A percentile compares a stretch with the other conserved stretches of the same genome.
Conservation (phyloP, 768 basidiomycete species). For the Suillus lakei region DNA sequence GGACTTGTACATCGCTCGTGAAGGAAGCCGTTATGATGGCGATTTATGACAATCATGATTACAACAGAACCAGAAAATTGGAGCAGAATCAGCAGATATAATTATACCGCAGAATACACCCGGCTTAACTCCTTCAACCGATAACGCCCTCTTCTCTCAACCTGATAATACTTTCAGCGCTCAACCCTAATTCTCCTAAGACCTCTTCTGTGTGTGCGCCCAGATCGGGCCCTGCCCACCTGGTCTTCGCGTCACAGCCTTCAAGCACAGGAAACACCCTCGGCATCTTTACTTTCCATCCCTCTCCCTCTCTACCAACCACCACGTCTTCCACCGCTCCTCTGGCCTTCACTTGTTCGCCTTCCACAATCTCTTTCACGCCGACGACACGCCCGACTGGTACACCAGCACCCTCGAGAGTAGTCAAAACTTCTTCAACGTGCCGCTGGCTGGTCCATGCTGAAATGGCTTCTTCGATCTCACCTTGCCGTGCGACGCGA, state of each 20-base stretch:
- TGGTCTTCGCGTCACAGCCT: conserved; percentile 59
- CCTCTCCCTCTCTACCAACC: conserved; percentile 45
- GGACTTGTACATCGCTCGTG: not conserved
- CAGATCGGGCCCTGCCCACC: conserved; percentile 74
- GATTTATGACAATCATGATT: not conserved
- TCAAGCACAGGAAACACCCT: conserved; percentile 67
- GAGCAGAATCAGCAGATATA: not conserved
- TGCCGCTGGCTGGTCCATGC: conserved; percentile 58
- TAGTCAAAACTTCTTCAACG: conserved; percentile 56
- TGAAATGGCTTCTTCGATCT: conserved; percentile 67
- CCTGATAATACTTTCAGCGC: conserved; percentile 38
- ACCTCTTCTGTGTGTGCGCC: conserved; percentile 62
- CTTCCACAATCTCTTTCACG: conserved; percentile 66
- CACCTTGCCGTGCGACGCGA: conserved; percentile 45
- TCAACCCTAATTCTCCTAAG: conserved; percentile 49
- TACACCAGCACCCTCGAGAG: conserved; percentile 56
- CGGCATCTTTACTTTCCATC: conserved; percentile 73
- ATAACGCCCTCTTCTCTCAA: conserved; percentile 49
- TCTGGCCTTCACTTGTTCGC: conserved; percentile 57
- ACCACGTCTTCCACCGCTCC: conserved; percentile 64
- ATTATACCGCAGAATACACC: not conserved
- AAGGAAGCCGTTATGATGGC: not conserved
- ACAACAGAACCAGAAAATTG: not conserved
- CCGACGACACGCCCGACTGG: conserved; percentile 68
- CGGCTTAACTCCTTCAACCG: conserved; percentile 17